These are phyloP conservation scores for Termitomyces eurrhizus DNA, from an alignment of 768 basidiomycete genomes.

Conservation along the genomic window DNA sequence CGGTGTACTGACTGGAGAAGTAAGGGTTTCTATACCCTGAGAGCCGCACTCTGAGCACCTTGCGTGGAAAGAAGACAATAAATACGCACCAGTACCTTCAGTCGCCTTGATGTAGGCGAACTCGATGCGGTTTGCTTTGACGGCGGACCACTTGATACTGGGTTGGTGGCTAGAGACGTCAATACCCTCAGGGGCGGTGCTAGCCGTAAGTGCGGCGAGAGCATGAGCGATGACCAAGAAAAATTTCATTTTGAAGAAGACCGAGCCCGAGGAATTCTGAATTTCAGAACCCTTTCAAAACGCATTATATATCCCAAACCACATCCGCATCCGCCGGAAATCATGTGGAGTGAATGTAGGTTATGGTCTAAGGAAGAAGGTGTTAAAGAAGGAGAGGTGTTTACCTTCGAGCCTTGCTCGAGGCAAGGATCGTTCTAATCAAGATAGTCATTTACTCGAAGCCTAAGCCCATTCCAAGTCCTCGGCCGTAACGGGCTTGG, in stretches of 20 bases:
- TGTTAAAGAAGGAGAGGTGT: not conserved
- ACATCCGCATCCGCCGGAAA: not conserved
- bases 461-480: not conserved
- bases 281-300: not conserved
- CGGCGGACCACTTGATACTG: constrained; percentile 46
- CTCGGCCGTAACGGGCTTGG: not conserved
- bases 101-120: constrained; percentile 70
- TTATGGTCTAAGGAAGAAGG: not conserved
- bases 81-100: constrained; percentile 28
- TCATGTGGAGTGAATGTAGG: not conserved
- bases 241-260: constrained; percentile 15
- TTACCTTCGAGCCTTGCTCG: not conserved
- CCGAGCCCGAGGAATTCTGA: not conserved
- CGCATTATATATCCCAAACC: constrained; percentile 6
- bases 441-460: not conserved
- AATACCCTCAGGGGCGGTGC: constrained; percentile 41
- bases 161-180: constrained; percentile 53
- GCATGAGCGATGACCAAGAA: constrained; percentile 13
- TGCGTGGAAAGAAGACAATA: not conserved
- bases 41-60: not conserved
- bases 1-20: constrained; percentile 49
- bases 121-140: constrained; percentile 44
- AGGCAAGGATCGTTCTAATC: not conserved
- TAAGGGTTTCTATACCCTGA: constrained; percentile 36
- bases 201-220: constrained; percentile 8